Conservation (phyloP, 2,329 filamentous ascomycete genomes). For the Diaporthe vexans region DNA sequence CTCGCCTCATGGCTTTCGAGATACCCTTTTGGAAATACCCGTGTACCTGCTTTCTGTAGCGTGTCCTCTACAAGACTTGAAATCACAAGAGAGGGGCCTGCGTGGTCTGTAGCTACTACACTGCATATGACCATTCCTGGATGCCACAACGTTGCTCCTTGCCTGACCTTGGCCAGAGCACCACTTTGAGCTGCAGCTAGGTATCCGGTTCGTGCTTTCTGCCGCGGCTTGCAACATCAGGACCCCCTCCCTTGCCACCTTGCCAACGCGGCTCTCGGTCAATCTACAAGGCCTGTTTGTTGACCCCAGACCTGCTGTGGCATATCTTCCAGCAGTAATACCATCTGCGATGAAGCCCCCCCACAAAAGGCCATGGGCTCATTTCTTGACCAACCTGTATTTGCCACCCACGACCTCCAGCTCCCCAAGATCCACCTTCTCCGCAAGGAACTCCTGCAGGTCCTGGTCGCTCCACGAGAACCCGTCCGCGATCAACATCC, state of each 20-base stretch:
- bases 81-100: no score
- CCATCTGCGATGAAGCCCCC: not conserved
- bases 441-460: conserved; percentile 81
- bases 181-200: not conserved
- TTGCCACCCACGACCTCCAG: conserved; percentile 79
- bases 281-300: not conserved
- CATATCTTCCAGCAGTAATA: not conserved
- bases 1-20: not conserved
- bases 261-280: not conserved
- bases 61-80: not conserved
- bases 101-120: no score
- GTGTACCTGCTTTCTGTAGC: not conserved
- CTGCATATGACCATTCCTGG: no score
- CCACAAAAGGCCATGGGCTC: conserved; percentile 43
- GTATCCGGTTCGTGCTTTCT: no score
- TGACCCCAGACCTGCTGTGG: no score
- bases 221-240: no score
- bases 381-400: conserved; percentile 76
- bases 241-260: not conserved
- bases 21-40: not conserved
- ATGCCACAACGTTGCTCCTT: not conserved
- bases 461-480: conserved; percentile 94
- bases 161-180: not conserved
- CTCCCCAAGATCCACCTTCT: conserved; percentile 81
- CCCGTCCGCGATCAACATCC: conserved; percentile 88